phyloP scores from a whole-genome alignment of 257 asterid species.

The Plantago ovata region DNA sequence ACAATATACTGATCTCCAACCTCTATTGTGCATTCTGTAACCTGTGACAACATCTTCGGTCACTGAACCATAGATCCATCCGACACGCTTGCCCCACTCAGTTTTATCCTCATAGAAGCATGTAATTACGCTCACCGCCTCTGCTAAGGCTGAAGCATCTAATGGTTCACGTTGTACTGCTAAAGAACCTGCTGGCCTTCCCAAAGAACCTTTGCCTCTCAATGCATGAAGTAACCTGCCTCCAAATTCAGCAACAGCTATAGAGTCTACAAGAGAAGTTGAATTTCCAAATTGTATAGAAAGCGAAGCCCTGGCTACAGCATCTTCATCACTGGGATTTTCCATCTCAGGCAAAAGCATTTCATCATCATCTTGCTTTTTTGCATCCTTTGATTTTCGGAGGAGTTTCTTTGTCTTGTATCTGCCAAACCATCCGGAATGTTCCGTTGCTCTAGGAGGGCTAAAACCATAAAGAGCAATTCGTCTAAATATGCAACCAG shows the following conservation, averaged over 20 bases:
- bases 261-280: slow-evolving; percentile 57
- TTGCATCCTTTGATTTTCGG: slow-evolving; percentile 30
- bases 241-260: slow-evolving; percentile 83
- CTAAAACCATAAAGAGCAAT: slow-evolving; percentile 84
- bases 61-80: slow-evolving; percentile 92
- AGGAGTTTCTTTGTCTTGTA: slow-evolving; percentile 47
- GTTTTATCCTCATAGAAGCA: slow-evolving; percentile 91
- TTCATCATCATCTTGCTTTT: slow-evolving; percentile 46
- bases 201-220: slow-evolving; percentile 69
- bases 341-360: slow-evolving; percentile 55
- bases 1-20: slow-evolving; percentile 86
- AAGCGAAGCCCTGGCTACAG: slow-evolving; percentile 36
- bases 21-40: slow-evolving; percentile 86
- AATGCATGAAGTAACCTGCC: slow-evolving; percentile 76
- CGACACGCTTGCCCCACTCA: slow-evolving; percentile 88
- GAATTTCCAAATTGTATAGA: slow-evolving; percentile 77
- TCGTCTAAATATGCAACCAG: slow-evolving; percentile 83
- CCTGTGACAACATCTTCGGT: slow-evolving; percentile 95
- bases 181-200: slow-evolving; percentile 77
- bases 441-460: slow-evolving; percentile 91
- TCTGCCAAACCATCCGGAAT: slow-evolving; percentile 78
- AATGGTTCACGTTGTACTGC: slow-evolving; percentile 88
- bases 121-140: slow-evolving; percentile 73
- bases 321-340: slow-evolving; percentile 44
- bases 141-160: slow-evolving; percentile 75